Base-by-base conservation (phyloP, 495 filamentous ascomycete species). In the Lindgomyces ingoldianus region DNA sequence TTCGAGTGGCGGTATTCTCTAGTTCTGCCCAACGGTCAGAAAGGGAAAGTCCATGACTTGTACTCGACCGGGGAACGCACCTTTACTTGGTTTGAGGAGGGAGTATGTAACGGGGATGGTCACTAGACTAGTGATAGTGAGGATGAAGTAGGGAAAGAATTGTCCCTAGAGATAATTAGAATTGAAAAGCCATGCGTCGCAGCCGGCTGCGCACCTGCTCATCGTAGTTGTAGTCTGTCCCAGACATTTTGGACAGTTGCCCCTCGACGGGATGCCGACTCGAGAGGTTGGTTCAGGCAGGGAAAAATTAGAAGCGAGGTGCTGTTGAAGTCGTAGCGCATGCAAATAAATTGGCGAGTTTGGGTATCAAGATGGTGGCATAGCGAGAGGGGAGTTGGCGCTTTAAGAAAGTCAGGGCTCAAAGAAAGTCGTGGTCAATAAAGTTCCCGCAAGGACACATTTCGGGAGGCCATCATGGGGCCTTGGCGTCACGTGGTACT, bases 121-220 rank as follows among this genome's bases (percentile, higher is more conserved):
- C 78, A 98, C 81, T 59, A 98, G 86, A 73, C 86, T 85, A 57
- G 88, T 84, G 66, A 98, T 84, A 49, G 91, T 96, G 72, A 97
- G 84, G 77, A 98, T 85, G 82, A 98, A 98, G 83, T 92, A 97
- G 70, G 94, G 94, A 83, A 96, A 98, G 81, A 96, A 96, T 86
- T 96, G 89, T 46, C 93, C 93, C 87, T 97, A 67, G 22, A 57
- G 3, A 48, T 49, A 53, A 26, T 53, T 50, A 42, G 36, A n/a
- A 65, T 73, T 55, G 63, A 57, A 25, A 12, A 16, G 14, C 36
- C 18, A 6, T 25, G 11, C 18, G 46, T 19, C 19, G 2, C 18
- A 11, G 19, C 9, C 26, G 9, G 6, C 36, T 36, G 42, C 78
- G 44, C 69, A 89, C 89, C 86, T 92, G 83, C 72, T 96, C 91